Conservation (phyloP, 768 basidiomycete species). For the Termitomyces sp. region DNA sequence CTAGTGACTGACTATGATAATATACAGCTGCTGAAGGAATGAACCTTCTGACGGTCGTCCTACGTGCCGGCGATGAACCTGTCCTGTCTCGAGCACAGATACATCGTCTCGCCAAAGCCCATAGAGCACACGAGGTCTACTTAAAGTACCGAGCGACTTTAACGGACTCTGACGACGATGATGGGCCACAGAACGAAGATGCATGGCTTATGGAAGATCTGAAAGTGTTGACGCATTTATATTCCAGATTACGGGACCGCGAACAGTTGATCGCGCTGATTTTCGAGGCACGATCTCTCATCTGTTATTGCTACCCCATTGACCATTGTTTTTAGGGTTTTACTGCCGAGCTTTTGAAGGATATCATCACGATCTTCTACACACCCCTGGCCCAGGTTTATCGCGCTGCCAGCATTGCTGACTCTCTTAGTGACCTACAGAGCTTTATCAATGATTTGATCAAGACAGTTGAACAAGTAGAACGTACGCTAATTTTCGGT, state of each 20-base stretch:
- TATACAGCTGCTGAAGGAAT: conserved; percentile 61
- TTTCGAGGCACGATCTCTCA: conserved; percentile 69
- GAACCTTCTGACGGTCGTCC: conserved; percentile 75
- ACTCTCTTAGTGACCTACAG: conserved; percentile 89
- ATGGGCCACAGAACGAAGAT: conserved; percentile 91
- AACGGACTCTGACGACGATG: conserved; percentile 88
- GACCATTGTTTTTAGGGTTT: conserved; percentile 59
- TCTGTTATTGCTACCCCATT: neutral
- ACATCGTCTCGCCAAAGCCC: conserved; percentile 75
- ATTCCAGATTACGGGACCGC: conserved; percentile 79
- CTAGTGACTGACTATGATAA: neutral
- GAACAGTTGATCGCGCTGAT: conserved; percentile 91
- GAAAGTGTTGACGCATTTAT: conserved; percentile 73
- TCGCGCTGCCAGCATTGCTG: conserved; percentile 93
- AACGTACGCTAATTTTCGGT: conserved; percentile 65
- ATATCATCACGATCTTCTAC: conserved; percentile 99
- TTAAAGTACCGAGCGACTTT: conserved; percentile 53
- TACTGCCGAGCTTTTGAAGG: conserved; percentile 92
- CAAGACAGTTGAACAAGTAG: conserved; percentile 85
- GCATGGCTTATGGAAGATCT: conserved; percentile 97
- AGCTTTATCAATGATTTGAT: conserved; percentile 95
- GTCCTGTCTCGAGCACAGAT: conserved; percentile 74
- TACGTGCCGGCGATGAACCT: conserved; percentile 78
- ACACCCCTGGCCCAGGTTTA: conserved; percentile 95
- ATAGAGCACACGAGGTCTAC: conserved; percentile 80